phyloP scores from a whole-genome alignment of 2,329 filamentous ascomycete species.

The Ophiostoma montium region DNA sequence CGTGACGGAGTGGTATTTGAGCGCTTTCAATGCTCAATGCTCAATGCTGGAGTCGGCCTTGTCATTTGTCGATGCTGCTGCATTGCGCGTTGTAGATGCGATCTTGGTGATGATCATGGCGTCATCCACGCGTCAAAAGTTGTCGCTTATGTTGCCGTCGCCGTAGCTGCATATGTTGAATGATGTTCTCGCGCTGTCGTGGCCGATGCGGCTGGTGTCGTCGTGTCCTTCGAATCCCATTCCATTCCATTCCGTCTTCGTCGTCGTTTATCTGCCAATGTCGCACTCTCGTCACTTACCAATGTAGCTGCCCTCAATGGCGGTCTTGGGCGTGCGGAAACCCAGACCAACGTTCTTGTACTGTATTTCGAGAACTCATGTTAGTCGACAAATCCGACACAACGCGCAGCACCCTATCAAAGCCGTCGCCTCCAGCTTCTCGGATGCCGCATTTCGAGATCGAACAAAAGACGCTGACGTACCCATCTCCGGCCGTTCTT shows the following conservation, averaged over 20 bases:
- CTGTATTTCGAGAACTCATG: conserved; percentile 20
- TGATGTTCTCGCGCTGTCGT: too few relatives aligned
- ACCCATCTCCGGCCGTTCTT: conserved; percentile 75
- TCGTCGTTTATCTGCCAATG: not conserved
- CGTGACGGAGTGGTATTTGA: too few relatives aligned
- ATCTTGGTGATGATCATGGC: too few relatives aligned
- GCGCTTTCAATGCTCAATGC: too few relatives aligned
- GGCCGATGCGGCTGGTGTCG: too few relatives aligned
- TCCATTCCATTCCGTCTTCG: not conserved
- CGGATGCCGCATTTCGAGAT: not conserved
- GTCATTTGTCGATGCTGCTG: too few relatives aligned
- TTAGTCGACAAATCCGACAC: not conserved
- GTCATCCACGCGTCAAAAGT: too few relatives aligned
- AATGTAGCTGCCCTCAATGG: conserved; percentile 98
- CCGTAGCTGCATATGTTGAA: too few relatives aligned
- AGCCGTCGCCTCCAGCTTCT: not conserved
- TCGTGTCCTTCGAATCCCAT: not conserved
- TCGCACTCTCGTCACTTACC: conserved; percentile 49
- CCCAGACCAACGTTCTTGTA: conserved; percentile 99
- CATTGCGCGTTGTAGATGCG: too few relatives aligned
- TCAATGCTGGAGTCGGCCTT: too few relatives aligned
- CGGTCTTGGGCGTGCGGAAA: conserved; percentile 96
- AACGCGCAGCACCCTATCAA: not conserved
- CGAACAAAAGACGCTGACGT: conserved; percentile 4
- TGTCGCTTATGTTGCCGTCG: too few relatives aligned